phyloP scores from a whole-genome alignment of 2,329 filamentous ascomycete genomes.

The Colletotrichum graminicola region DNA sequence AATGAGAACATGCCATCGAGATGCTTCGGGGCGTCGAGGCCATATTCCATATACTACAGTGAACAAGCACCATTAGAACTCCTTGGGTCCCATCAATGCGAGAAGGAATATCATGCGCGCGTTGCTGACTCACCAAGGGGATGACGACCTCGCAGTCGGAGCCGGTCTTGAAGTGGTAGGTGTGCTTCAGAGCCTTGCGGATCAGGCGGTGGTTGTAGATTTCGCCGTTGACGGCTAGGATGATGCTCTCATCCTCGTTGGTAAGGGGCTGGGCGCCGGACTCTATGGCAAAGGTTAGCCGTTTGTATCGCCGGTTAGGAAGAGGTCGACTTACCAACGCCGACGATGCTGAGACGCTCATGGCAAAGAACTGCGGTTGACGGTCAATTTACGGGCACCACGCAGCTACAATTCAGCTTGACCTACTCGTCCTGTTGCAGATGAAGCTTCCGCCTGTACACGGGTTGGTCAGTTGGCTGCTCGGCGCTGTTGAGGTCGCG shows the following conservation, averaged over 20 bases:
- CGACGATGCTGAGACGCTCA: conserved; percentile 97
- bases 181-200: conserved; percentile 84
- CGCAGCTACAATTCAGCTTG: neutral
- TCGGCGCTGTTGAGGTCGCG: conserved; percentile 33
- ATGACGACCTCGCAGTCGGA: conserved; percentile 99
- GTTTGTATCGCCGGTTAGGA: neutral
- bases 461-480: conserved; percentile 49
- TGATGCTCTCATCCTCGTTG: conserved; percentile 88
- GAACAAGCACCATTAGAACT: conserved; percentile 5
- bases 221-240: conserved; percentile 97
- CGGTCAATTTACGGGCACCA: conserved; percentile 46
- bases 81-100: conserved; percentile 12
- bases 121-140: conserved; percentile 77
- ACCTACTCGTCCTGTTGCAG: conserved; percentile 89
- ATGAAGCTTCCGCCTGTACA: conserved; percentile 85
- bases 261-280: conserved; percentile 95
- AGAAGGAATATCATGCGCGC: neutral
- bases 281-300: conserved; percentile 65
- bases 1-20: conserved; percentile 99
- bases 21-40: conserved; percentile 89
- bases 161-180: conserved; percentile 97
- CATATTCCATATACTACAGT: conserved; percentile 87
- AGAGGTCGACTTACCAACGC: conserved; percentile 77
- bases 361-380: conserved; percentile 83
- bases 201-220: conserved; percentile 99